A percentile compares a stretch with the other conserved stretches of the same genome.
These are phyloP conservation scores for Lactarius evosmus DNA, from an alignment of 768 basidiomycete species.

Conservation along the genomic window DNA sequence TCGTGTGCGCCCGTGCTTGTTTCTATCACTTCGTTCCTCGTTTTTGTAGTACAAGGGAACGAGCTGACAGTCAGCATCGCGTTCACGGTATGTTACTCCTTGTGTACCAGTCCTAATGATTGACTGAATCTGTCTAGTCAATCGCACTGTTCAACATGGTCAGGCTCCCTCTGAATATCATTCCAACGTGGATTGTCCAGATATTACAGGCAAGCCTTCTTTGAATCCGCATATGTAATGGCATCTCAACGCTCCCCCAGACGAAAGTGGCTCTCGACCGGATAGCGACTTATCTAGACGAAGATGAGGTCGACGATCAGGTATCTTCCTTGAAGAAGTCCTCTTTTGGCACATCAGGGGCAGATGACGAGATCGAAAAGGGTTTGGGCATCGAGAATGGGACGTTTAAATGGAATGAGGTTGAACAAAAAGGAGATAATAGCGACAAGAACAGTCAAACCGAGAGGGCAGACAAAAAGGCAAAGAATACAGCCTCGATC, in stretches of 20 bases:
- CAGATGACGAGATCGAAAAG: conserved; percentile 30
- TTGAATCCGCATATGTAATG: neutral
- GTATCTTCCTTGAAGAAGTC: conserved; percentile 54
- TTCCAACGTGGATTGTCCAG: conserved; percentile 78
- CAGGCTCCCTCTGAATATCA: conserved; percentile 68
- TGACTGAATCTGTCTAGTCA: conserved; percentile 39
- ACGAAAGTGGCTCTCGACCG: conserved; percentile 57
- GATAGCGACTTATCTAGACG: conserved; percentile 56
- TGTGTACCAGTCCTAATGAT: neutral
- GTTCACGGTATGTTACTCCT: conserved; percentile 62
- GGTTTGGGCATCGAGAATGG: conserved; percentile 51
- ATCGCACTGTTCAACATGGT: conserved; percentile 88
- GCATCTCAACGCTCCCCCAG: conserved; percentile 30
- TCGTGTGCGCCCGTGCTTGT: conserved; percentile 72
- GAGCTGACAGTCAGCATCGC: conserved; percentile 75
- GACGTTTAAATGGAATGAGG: conserved; percentile 55
- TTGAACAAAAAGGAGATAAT: conserved; percentile 37
- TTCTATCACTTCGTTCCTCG: conserved; percentile 75
- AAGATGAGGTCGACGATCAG: conserved; percentile 60
- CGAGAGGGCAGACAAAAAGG: conserved; percentile 27
- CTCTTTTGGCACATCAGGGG: conserved; percentile 29
- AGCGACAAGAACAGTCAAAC: conserved; percentile 31
- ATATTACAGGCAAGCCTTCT: conserved; percentile 50
- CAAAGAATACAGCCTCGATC: conserved; percentile 9
- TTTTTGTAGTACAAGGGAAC: conserved; percentile 67